A percentile compares a stretch with the other conserved stretches of the same genome.
Evolutionary conservation across 495 filamentous ascomycete species (phyloP).

Genomic region (Jackrogersella minutella): DNA sequence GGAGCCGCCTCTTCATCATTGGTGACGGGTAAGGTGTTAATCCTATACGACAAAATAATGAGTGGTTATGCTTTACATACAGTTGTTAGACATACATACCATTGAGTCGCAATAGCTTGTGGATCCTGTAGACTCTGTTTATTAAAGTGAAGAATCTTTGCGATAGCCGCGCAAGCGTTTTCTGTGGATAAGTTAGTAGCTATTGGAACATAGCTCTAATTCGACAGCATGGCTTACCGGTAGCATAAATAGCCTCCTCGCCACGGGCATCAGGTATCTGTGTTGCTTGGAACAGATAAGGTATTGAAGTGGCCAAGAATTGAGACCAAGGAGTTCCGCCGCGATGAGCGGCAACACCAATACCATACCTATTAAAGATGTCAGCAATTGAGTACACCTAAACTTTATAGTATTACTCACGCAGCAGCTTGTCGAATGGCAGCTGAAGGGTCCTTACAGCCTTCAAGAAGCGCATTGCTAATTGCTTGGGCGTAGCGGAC

Average conservation of each 20-base stretch:
- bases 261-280: constrained; percentile 79
- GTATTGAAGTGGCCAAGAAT: constrained; percentile 80
- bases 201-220: not conserved
- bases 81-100: constrained; percentile 53
- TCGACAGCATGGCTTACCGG: constrained; percentile 46
- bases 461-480: constrained; percentile 80
- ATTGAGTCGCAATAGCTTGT: constrained; percentile 75
- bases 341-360: constrained; percentile 94
- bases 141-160: constrained; percentile 94
- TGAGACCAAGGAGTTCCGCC: constrained; percentile 84
- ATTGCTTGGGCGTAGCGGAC: constrained; percentile 86
- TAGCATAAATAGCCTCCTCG: constrained; percentile 96
- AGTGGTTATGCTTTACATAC: not conserved
- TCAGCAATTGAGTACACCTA: not conserved
- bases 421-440: constrained; percentile 96
- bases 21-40: constrained; percentile 86
- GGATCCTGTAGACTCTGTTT: constrained; percentile 72
- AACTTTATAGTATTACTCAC: constrained; percentile 22
- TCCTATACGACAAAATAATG: constrained; percentile 31
- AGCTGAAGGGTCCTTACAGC: constrained; percentile 81
- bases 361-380: constrained; percentile 69
- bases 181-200: constrained; percentile 55
- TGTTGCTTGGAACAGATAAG: constrained; percentile 82
- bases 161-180: constrained; percentile 96
- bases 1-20: constrained; percentile 98